phyloP scores from a whole-genome alignment of 371 early-diverging fungal species.

The Lichtheimia ornata region DNA sequence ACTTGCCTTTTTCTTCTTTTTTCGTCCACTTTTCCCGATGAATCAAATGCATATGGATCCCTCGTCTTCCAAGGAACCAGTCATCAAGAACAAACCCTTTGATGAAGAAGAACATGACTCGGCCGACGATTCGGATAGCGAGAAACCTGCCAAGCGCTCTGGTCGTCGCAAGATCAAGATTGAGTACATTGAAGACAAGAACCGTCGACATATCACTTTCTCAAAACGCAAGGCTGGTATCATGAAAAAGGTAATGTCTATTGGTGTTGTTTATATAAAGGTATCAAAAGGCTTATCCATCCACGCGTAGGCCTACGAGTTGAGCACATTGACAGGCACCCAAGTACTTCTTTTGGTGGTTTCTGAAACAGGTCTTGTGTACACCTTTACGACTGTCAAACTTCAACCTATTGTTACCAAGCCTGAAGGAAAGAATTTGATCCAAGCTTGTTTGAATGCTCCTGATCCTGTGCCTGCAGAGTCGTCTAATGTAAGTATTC shows the following conservation, averaged over 20 bases:
- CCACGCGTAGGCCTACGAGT: slow-evolving; percentile 84
- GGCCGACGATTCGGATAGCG: slow-evolving; percentile 37
- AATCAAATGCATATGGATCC: slow-evolving; percentile 2
- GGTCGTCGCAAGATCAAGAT: slow-evolving; percentile 92
- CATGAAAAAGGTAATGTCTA: slow-evolving; percentile 84
- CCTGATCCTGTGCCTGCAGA: slow-evolving; percentile 54
- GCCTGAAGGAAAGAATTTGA: slow-evolving; percentile 92
- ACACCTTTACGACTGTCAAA: slow-evolving; percentile 97
- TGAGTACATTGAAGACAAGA: slow-evolving; percentile 92
- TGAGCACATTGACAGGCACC: slow-evolving; percentile 95
- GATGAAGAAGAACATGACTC: slow-evolving; percentile 32
- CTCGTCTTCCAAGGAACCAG: slow-evolving; percentile 6
- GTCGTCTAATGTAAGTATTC: slow-evolving; percentile 14
- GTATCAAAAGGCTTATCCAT: neutral
- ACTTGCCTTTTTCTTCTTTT: neutral
- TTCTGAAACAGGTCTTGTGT: slow-evolving; percentile 97
- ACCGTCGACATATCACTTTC: slow-evolving; percentile 93
- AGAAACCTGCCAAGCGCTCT: slow-evolving; percentile 61
- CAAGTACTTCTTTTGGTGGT: slow-evolving; percentile 96
- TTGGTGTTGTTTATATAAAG: neutral
- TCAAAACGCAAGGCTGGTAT: slow-evolving; percentile 96
- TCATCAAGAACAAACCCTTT: slow-evolving; percentile 9
- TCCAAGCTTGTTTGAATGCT: slow-evolving; percentile 93
- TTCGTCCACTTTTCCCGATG: neutral
- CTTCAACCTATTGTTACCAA: slow-evolving; percentile 94